A percentile compares a stretch with the other conserved stretches of the same genome.
phyloP scores from a whole-genome alignment of 2,329 filamentous ascomycete genomes.

The Teratosphaeria pseudoeucalypti region DNA sequence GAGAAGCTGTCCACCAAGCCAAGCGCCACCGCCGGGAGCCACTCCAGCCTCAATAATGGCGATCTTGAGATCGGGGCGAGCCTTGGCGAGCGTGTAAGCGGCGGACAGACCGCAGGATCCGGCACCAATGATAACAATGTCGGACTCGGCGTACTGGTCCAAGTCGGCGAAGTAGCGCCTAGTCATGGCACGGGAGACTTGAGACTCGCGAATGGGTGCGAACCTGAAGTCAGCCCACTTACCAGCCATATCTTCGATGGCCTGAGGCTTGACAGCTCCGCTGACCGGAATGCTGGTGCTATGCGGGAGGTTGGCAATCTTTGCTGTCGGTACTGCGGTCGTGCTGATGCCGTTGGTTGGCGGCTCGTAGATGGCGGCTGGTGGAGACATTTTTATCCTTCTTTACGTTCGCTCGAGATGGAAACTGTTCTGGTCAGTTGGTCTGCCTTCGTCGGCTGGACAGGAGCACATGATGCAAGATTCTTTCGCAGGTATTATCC shows the following conservation, averaged over 20 bases:
- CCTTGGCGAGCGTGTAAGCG: constrained; percentile 73
- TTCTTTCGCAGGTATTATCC: constrained; percentile 99
- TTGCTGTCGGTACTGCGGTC: constrained; percentile 39
- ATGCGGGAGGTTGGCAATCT: constrained; percentile 34
- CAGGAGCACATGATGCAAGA: constrained; percentile 48
- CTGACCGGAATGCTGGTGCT: constrained; percentile 25
- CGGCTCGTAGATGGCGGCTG: constrained; percentile 50
- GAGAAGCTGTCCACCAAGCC: constrained; percentile 91
- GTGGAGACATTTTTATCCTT: constrained; percentile 62
- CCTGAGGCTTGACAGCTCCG: constrained; percentile 38
- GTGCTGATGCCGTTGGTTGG: constrained; percentile 27
- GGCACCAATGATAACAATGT: constrained; percentile 87
- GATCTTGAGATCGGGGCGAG: constrained; percentile 82
- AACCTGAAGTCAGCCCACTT: constrained; percentile 79
- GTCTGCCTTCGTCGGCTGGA: constrained; percentile 25
- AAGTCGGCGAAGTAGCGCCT: constrained; percentile 86
- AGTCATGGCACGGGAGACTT: constrained; percentile 85
- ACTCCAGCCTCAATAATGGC: constrained; percentile 83
- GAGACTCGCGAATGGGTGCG: constrained; percentile 77
- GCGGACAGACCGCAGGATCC: constrained; percentile 79
- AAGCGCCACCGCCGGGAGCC: constrained; percentile 77
- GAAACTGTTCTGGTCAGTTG: constrained; percentile 7
- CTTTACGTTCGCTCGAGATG: constrained; percentile 24
- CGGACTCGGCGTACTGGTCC: constrained; percentile 79
- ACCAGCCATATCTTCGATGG: constrained; percentile 55